Evolutionary conservation across 2,329 filamentous ascomycete genomes (phyloP), one percentile per base, ranked within the genome.

Genomic region (Sporothrix euskadiensis): DNA sequence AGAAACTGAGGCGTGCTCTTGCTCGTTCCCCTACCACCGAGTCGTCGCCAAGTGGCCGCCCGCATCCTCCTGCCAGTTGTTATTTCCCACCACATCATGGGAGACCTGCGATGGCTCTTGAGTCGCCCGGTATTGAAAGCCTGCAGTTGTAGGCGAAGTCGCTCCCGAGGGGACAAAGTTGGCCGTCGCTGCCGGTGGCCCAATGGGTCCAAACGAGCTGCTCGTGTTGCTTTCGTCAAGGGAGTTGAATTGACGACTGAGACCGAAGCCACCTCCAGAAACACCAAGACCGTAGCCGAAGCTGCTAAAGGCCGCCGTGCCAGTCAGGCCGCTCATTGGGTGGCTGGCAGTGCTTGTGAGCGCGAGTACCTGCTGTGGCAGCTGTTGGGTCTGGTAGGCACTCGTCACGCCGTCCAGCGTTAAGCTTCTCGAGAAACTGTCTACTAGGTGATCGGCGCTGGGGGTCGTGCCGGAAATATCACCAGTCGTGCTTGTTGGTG

Each of bases 191-290:
- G 47, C 14, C 4, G 61, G 59, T 1, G 59, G 59, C 3, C 59
- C 71, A 35, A 68, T 72, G 9, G 59, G 49, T 2, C 59, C 71
- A 44, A 68, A 66, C 19, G 49, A 22, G 5, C 52, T 30, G 49
- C n/a, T n/a, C n/a, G 35, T 30, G 32, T 14, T 39, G 22, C 39
- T 47, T 6, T 44, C 61, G 3, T n/a, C 39, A n/a, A 30, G 39
- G 2, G n/a, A 14, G 39, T 39, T n/a, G 19, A 65, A 10, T 22
- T 22, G 61, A 8, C 61, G n/a, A 5, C 61, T n/a, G 12, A 66
- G n/a, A 19, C 61, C 61, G n/a, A 44, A 41, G 1, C 26, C 19
- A 19, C 8, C 16, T n/a, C 59, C 35, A 3, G 39, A 61, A 14
- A 30, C 54, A 57, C 26, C 57, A 14, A 61, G 16, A 9, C 61